Evolutionary conservation across 257 asterid genomes (phyloP).

Genomic region (Cynanchum wilfordii): DNA sequence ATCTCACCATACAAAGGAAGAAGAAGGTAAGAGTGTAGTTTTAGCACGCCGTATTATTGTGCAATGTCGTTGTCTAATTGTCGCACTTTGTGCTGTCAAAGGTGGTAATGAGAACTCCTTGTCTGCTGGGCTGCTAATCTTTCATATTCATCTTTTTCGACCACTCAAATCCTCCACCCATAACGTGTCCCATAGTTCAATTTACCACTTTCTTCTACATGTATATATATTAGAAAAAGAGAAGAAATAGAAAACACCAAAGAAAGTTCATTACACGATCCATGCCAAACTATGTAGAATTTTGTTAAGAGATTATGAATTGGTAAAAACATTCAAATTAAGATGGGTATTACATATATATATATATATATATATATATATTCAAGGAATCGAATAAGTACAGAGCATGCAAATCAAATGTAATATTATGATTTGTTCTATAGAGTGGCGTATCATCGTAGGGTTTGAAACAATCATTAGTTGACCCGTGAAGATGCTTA

Average conservation of each 20-base stretch:
- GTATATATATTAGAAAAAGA: no score
- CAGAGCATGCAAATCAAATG: neutral
- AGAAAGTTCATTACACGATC: no score
- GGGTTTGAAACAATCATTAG: slow-evolving; percentile 5
- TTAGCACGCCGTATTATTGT: slow-evolving; percentile 1
- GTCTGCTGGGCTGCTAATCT: slow-evolving; percentile 22
- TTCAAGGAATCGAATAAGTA: no score
- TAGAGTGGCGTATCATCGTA: neutral
- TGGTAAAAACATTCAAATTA: no score
- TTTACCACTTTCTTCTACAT: no score
- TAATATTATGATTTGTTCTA: neutral
- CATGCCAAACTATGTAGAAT: no score
- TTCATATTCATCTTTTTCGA: slow-evolving; percentile 17
- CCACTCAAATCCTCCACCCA: neutral
- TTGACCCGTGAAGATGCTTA: neutral
- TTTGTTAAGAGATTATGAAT: no score
- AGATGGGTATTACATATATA: no score
- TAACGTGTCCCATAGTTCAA: no score
- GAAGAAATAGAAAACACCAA: no score
- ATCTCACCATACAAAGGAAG: no score
- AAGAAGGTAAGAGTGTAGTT: neutral
- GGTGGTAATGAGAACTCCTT: slow-evolving; percentile 15
- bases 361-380: no score
- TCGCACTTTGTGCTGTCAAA: slow-evolving; percentile 21
- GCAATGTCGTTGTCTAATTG: slow-evolving; percentile 17